Base-by-base conservation (phyloP, 2,329 filamentous ascomycete genomes). In the Sporothrix luriei region DNA sequence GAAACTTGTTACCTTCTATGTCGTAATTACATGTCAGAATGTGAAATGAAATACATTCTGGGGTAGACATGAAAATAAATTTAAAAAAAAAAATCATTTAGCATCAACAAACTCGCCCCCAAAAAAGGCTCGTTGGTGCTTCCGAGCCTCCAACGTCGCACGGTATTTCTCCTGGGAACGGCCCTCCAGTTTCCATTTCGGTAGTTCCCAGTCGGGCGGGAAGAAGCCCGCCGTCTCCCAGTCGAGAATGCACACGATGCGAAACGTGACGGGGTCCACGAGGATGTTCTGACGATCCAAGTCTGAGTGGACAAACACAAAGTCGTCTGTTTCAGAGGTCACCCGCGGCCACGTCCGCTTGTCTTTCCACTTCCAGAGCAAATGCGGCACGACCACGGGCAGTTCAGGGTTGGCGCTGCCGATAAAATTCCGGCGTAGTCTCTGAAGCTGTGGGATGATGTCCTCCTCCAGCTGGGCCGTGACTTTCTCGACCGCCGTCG, bases 191-290 rank as follows among this genome's bases (percentile, higher is more conserved):
- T 46, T 67, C 66, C 66, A 68, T 10, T 48, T 46, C 16, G 71
- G 69, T 26, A 69, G 69, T 69, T 77, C 75, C 68, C 77, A 78
- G 54, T 73, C 71, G 1, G 48, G 40, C 1, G 75, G 74, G 54
- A 71, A 75, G 61, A 75, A 75, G 14, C 74, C 74, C n/a, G 70
- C 73, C 61, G 73, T 74, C 61, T 76, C 75, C 74, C 74, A 74
- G 68, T 76, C 74, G 43, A 76, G 68, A 38, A 75, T 73, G 46
- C 71, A 71, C 11, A 70, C 72, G 40, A 76, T 74, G 49, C 70
- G 73, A 43, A 75, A 69, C 24, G 74, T 74, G 9, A 52, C 26
- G 73, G 73, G 73, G 65, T 75, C 69, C 46, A 76, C 72, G n/a
- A 74, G 71, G 48, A 75, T 67, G 46, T 75, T 74, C 49, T 74